These are phyloP conservation scores for Lachnellula subtilissima DNA, from an alignment of 2,329 filamentous ascomycete genomes.

Conservation along the genomic window DNA sequence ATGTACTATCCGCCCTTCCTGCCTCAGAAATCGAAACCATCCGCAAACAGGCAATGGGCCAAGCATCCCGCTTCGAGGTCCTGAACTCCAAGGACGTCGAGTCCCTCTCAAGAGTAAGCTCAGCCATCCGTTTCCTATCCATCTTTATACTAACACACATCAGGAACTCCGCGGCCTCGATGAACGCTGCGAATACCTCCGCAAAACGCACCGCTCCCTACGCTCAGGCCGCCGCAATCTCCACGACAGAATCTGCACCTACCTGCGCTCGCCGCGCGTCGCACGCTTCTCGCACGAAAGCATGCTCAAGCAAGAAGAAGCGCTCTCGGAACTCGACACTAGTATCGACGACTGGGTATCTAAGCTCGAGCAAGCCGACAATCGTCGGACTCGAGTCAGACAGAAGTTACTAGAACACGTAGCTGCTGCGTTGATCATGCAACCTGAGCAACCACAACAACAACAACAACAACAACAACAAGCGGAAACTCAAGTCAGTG, in stretches of 20 bases:
- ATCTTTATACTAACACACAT: slow-evolving; percentile 1
- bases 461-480: slow-evolving; percentile 9
- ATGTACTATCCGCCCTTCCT: slow-evolving; percentile 47
- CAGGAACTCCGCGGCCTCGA: slow-evolving; percentile 72
- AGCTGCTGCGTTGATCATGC: slow-evolving; percentile 58
- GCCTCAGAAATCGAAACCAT: slow-evolving; percentile 46
- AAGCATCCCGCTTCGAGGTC: slow-evolving; percentile 61
- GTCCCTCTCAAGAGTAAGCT: slow-evolving; percentile 56
- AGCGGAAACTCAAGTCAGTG: slow-evolving; percentile 11
- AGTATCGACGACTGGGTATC: slow-evolving; percentile 77
- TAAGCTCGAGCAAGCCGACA: slow-evolving; percentile 77
- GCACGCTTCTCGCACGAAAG: slow-evolving; percentile 70
- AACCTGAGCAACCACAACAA: slow-evolving; percentile 22
- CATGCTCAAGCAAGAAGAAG: slow-evolving; percentile 75
- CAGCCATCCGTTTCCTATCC: neutral
- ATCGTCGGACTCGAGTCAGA: slow-evolving; percentile 66
- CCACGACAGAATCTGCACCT: slow-evolving; percentile 71
- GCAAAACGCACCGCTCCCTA: slow-evolving; percentile 70
- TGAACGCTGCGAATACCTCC: slow-evolving; percentile 72
- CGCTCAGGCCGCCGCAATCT: slow-evolving; percentile 72
- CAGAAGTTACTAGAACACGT: slow-evolving; percentile 81
- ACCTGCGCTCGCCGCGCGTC: slow-evolving; percentile 65
- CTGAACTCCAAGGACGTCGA: slow-evolving; percentile 59
- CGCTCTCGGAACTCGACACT: slow-evolving; percentile 67
- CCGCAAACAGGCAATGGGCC: slow-evolving; percentile 56